These are phyloP conservation scores for Eremothecium coryli DNA, from an alignment of 1,139 yeast species.

Conservation along the genomic window DNA sequence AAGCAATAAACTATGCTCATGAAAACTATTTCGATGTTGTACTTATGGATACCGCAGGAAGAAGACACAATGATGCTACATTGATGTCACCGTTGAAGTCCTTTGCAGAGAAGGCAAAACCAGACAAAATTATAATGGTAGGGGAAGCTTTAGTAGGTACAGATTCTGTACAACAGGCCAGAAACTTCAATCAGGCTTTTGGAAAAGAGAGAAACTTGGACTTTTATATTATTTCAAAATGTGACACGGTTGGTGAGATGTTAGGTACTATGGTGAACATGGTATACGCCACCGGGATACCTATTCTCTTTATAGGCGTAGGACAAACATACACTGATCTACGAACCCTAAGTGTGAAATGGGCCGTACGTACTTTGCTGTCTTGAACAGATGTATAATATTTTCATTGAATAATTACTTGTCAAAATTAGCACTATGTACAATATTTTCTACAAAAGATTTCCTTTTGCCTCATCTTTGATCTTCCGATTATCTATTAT, in stretches of 20 bases:
- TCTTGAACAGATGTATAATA: conserved; percentile 27
- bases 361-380: conserved; percentile 86
- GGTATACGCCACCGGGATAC: conserved; percentile 95
- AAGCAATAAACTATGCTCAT: conserved; percentile 73
- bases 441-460: not conserved
- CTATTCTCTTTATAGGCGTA: conserved; percentile 89
- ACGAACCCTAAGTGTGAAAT: conserved; percentile 81
- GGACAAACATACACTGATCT: conserved; percentile 96
- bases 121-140: conserved; percentile 95
- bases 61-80: conserved; percentile 92
- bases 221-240: conserved; percentile 87
- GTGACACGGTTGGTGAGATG: conserved; percentile 95
- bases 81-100: conserved; percentile 93
- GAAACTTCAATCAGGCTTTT: conserved; percentile 85
- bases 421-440: conserved; percentile 2
- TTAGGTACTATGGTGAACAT: conserved; percentile 95
- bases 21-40: conserved; percentile 70
- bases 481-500: conserved; percentile 40
- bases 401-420: not conserved
- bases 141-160: conserved; percentile 98
- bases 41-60: conserved; percentile 92
- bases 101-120: conserved; percentile 91
- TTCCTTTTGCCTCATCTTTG: not conserved
- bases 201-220: conserved; percentile 77
- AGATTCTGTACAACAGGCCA: conserved; percentile 92